Evolutionary conservation across 139 green algal genomes (phyloP).

Genomic region (Eudorina sp.): DNA sequence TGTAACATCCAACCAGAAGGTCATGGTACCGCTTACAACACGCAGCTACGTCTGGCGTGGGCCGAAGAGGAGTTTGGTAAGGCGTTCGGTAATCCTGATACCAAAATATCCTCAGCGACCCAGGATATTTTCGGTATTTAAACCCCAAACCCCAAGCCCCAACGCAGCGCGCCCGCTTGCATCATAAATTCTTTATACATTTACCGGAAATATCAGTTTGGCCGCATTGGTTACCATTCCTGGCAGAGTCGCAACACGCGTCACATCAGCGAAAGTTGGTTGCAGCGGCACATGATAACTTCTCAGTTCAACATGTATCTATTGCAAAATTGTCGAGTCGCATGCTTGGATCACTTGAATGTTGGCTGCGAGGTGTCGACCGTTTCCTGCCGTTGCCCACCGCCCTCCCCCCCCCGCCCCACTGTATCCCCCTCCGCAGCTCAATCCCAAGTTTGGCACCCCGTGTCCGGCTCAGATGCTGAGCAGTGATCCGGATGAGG

Average conservation of each 20-base stretch:
- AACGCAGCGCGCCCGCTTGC: too few species aligned
- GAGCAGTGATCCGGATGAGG: conserved; percentile 35
- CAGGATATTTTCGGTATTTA: neutral
- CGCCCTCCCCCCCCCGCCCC: too few species aligned
- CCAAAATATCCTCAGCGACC: neutral
- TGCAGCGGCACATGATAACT: too few species aligned
- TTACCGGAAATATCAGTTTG: too few species aligned
- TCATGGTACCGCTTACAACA: neutral
- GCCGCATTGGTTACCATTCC: too few species aligned
- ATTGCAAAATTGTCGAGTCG: too few species aligned
- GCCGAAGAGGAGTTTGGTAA: conserved; percentile 10
- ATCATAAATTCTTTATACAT: too few species aligned
- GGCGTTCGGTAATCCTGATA: neutral
- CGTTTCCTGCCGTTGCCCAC: neutral
- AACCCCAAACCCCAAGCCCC: neutral
- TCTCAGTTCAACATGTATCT: too few species aligned
- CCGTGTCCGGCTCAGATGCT: neutral
- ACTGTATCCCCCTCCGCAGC: neutral
- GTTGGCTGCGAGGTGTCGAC: too few species aligned
- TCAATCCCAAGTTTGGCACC: neutral
- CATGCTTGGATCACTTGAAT: too few species aligned
- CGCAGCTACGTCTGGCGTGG: conserved; percentile 36
- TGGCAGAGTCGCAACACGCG: too few species aligned
- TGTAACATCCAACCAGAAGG: neutral
- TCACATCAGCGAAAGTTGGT: too few species aligned